Percentiles rank a stretch among this genome's conserved stretches.
These are phyloP conservation scores for Hymenoscyphus repandus DNA, from an alignment of 2,329 filamentous ascomycete genomes.

Conservation along the genomic window DNA sequence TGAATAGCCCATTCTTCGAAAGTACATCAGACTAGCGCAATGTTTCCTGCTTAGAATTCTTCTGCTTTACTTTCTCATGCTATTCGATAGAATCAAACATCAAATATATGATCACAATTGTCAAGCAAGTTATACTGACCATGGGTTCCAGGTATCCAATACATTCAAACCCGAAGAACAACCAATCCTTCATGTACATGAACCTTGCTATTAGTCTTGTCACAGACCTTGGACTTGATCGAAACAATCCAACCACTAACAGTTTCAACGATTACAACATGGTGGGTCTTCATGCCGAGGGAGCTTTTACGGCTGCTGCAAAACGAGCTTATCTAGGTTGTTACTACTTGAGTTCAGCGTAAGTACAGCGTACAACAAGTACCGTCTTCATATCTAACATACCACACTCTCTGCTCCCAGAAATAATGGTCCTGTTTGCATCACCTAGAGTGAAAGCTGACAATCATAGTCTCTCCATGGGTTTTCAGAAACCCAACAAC, in stretches of 20 bases:
- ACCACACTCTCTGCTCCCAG: background rate
- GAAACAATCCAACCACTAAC: constrained; percentile 18
- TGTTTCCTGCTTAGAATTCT: too few relatives aligned
- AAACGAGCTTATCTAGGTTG: constrained; percentile 27
- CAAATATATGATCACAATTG: too few relatives aligned
- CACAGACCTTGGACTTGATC: constrained; percentile 29
- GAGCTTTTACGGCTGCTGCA: constrained; percentile 21
- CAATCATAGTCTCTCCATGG: constrained; percentile 15
- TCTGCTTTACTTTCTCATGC: too few relatives aligned
- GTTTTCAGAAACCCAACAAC: constrained; percentile 25
- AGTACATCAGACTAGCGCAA: too few relatives aligned
- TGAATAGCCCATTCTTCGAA: too few relatives aligned
- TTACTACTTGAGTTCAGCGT: constrained; percentile 30
- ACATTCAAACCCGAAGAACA: constrained; percentile 26
- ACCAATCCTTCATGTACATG: constrained; percentile 29
- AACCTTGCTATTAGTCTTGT: constrained; percentile 31
- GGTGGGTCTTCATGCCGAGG: constrained; percentile 17
- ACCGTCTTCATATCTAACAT: background rate
- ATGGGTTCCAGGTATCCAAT: constrained; percentile 25
- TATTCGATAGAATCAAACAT: too few relatives aligned
- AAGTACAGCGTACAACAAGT: constrained; percentile 1
- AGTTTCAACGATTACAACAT: constrained; percentile 18
- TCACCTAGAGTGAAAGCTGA: background rate
- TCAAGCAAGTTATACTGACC: background rate
- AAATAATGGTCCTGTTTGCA: too few relatives aligned